A percentile compares a stretch with the other conserved stretches of the same genome.
Evolutionary conservation across 768 basidiomycete species (phyloP).

Genomic region (Punctularia strigosozonata): DNA sequence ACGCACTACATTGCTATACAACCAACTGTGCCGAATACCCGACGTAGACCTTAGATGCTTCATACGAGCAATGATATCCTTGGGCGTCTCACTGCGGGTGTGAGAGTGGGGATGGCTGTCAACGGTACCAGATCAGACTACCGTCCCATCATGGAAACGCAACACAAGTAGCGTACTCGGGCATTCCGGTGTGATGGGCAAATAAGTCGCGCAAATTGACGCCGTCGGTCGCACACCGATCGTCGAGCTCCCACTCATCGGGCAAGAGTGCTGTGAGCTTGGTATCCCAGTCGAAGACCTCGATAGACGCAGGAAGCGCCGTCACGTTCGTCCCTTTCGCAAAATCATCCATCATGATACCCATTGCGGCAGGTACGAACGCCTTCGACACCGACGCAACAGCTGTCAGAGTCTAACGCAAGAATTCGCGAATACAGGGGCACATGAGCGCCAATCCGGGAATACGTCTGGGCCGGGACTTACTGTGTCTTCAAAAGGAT

Average conservation of each 20-base stretch:
- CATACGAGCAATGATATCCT: slow-evolving; percentile 14
- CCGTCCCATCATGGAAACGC: not conserved
- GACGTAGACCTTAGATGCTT: slow-evolving; percentile 18
- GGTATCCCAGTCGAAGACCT: slow-evolving; percentile 16
- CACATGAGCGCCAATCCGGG: not conserved
- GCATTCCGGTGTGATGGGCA: slow-evolving; percentile 28
- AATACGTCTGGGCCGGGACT: slow-evolving; percentile 1
- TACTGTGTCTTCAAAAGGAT: slow-evolving; percentile 2
- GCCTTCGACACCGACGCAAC: slow-evolving; percentile 21
- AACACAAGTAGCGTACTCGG: slow-evolving; percentile 13
- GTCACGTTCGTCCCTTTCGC: slow-evolving; percentile 15
- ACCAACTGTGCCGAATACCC: slow-evolving; percentile 24
- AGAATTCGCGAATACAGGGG: not conserved
- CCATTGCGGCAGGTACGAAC: slow-evolving; percentile 14
- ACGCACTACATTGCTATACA: slow-evolving; percentile 26
- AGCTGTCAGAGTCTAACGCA: slow-evolving; percentile 18
- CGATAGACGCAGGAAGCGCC: slow-evolving; percentile 10
- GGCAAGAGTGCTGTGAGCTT: slow-evolving; percentile 24
- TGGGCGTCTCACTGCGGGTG: slow-evolving; percentile 15
- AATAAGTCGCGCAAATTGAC: slow-evolving; percentile 26
- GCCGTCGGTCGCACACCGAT: slow-evolving; percentile 27
- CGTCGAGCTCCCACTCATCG: slow-evolving; percentile 27
- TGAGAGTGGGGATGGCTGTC: slow-evolving; percentile 24
- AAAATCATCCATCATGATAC: slow-evolving; percentile 20
- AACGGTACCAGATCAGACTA: too few relatives aligned